These are phyloP conservation scores for Penicillium sp. DNA, from an alignment of 2,329 filamentous ascomycete species.

Conservation along the genomic window DNA sequence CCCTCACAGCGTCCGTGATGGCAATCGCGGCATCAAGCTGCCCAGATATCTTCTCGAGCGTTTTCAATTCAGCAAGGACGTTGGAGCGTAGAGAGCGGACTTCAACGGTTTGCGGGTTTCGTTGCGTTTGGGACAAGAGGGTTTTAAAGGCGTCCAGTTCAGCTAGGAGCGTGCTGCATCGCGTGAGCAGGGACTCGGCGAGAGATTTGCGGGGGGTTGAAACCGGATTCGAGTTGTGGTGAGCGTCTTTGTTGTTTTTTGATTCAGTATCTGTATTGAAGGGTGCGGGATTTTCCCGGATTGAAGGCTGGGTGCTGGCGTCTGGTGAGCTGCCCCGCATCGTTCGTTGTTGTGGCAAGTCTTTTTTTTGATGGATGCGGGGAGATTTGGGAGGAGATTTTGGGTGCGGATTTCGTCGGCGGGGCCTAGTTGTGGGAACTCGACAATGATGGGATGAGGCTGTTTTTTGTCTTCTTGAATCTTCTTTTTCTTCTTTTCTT, in stretches of 20 bases:
- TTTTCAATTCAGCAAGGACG: constrained; percentile 54
- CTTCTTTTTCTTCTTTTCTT: not conserved
- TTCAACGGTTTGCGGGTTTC: constrained; percentile 55
- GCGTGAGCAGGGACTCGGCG: constrained; percentile 38
- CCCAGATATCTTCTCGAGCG: constrained; percentile 49
- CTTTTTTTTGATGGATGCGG: constrained; percentile 5
- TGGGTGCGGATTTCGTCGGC: not conserved
- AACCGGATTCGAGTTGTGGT: not conserved
- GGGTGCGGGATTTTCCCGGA: not conserved
- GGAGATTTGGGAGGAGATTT: not conserved
- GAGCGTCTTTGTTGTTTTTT: not conserved
- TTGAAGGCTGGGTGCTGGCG: not conserved
- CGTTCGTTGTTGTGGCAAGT: not conserved
- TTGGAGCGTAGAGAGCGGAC: constrained; percentile 55
- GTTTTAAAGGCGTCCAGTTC: constrained; percentile 53
- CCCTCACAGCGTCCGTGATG: constrained; percentile 1
- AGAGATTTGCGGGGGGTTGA: constrained; percentile 26
- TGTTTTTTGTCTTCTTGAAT: not conserved
- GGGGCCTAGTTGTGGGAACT: not conserved
- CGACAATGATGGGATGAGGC: no score
- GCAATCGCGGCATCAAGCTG: constrained; percentile 28
- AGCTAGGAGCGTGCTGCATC: constrained; percentile 48
- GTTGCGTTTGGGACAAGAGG: constrained; percentile 45
- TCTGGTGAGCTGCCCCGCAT: constrained; percentile 7
- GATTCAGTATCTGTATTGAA: not conserved